Base-by-base conservation (phyloP, 1,139 yeast species). In the Geotrichum siamense region DNA sequence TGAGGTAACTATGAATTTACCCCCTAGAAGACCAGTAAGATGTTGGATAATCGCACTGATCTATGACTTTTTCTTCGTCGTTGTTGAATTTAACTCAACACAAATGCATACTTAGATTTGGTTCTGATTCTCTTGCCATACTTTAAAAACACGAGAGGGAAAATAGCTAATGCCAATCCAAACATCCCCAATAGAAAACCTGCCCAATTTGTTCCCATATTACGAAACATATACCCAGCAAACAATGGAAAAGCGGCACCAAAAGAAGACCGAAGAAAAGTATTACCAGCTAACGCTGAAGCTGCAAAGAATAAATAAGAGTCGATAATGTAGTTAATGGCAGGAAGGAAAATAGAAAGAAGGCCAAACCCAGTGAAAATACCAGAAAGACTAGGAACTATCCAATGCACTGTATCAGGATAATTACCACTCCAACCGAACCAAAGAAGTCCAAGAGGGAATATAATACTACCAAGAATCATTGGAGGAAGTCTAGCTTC, bases 261-360 rank as follows among this genome's bases (percentile, higher is more conserved):
- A 55, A 76, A 74, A 0, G 69, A 79, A 49, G 89, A 78, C 69
- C 98, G 78, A 57, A 89, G 68, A 58, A 87, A 78, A 0, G 95
- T 79, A 60, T 85, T 85, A 12, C 82, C 96, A 3, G 96, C 95
- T 53, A 87, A 70, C 1, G 96, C 96, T 21, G 94, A 82, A 4
- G 95, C 95, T 3, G 96, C 94, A 57, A 80, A 78, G 48, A 78
- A 61, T 51, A 84, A 69, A 59, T 86, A 87, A 31, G 83, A 70
- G 61, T 87, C 96, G 56, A 86, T 79, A 55, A 86, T 74, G 61
- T 86, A 86, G 60, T 80, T 83, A 57, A 86, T 67, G 48, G 86
- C 75, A 12, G 94, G 81, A 54, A 82, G 70, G 71, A 86, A 85
- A 51, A 86, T 79, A 42, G 82, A 70, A 56, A 85, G 68, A 52